Conservation (phyloP, 2,329 filamentous ascomycete genomes). For the Aspergillus eucalypticola region DNA sequence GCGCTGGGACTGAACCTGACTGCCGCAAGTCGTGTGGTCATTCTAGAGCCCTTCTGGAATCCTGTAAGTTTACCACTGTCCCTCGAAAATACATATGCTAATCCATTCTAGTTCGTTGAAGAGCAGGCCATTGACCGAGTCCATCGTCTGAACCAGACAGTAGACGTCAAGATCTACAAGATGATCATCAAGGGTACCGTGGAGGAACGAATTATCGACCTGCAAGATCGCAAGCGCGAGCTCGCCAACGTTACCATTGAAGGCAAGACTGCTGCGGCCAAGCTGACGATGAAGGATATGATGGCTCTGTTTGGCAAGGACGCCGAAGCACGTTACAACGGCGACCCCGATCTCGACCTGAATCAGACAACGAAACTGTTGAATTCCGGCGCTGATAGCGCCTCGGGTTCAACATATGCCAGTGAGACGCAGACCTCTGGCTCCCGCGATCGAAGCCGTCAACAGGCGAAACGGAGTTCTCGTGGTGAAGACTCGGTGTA, state of each 20-base stretch:
- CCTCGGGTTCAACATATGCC: not conserved
- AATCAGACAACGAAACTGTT: conserved; percentile 36
- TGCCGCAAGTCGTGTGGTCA: conserved; percentile 87
- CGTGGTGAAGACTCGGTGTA: conserved; percentile 29
- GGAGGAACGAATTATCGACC: conserved; percentile 89
- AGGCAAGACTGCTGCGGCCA: conserved; percentile 70
- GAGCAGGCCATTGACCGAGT: conserved; percentile 98
- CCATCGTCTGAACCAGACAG: conserved; percentile 94
- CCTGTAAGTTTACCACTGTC: conserved; percentile 58
- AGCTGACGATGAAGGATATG: conserved; percentile 91
- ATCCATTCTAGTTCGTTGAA: conserved; percentile 73
- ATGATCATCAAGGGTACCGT: conserved; percentile 84
- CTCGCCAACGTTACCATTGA: conserved; percentile 92
- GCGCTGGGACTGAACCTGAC: conserved; percentile 92
- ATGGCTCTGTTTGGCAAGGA: conserved; percentile 82
- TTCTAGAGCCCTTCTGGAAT: conserved; percentile 98
- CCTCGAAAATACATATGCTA: conserved; percentile 18
- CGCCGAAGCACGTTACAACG: conserved; percentile 50
- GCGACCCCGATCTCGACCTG: conserved; percentile 43
- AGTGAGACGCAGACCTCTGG: not conserved
- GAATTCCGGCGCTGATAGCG: conserved; percentile 19
- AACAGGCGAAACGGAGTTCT: conserved; percentile 11
- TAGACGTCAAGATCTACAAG: conserved; percentile 93
- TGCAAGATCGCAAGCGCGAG: conserved; percentile 90
- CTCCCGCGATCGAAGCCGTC: conserved; percentile 16